These are phyloP conservation scores for Acacia melanoxylon DNA, from an alignment of 306 rosid genomes.

Conservation along the genomic window DNA sequence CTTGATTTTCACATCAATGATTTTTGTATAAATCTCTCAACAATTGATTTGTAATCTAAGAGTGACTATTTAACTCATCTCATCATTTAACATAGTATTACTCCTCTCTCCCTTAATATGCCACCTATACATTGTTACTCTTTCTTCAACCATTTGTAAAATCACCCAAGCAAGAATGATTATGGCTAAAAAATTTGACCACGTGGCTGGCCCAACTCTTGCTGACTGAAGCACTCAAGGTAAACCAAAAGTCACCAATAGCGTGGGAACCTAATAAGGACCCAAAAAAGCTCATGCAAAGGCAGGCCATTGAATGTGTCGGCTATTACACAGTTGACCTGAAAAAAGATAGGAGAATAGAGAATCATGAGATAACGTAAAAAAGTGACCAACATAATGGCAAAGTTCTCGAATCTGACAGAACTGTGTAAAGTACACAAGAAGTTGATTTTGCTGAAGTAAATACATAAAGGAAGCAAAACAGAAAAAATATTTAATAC, in stretches of 20 bases:
- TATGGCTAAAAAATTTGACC: neutral
- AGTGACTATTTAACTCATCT: neutral
- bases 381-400: neutral
- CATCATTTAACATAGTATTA: neutral
- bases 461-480: conserved; percentile 2
- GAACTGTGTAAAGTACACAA: neutral
- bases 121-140: neutral
- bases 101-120: neutral
- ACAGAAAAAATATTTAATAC: conserved; percentile 9
- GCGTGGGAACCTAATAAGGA: conserved; percentile 5
- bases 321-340: conserved; percentile 7
- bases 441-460: conserved; percentile 11
- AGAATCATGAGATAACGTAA: neutral
- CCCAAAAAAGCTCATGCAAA: neutral
- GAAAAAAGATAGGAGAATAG: neutral
- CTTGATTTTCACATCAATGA: neutral
- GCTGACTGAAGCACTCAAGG: neutral
- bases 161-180: neutral
- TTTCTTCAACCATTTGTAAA: neutral
- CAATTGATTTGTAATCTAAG: neutral
- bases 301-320: neutral
- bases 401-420: neutral
- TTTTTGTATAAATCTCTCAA: neutral
- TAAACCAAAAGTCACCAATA: neutral
- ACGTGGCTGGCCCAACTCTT: neutral